phyloP scores from a whole-genome alignment of 73 alveolate genomes.

The Blepharisma japonicum region DNA sequence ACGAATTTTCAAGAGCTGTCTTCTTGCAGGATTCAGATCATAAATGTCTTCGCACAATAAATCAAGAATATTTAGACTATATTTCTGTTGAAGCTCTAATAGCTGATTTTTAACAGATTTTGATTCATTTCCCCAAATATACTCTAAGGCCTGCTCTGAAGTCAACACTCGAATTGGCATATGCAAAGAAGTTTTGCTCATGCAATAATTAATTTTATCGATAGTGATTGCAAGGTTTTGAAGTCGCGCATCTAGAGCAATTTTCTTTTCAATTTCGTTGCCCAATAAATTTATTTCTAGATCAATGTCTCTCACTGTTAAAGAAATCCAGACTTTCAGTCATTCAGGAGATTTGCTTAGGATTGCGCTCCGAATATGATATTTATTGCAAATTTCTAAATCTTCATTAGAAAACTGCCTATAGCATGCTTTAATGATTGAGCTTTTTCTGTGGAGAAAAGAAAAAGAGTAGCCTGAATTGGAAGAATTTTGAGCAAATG shows the following conservation, averaged over 20 bases:
- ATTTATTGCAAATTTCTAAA: neutral
- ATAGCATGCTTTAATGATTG: neutral
- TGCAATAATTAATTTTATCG: slow-evolving; percentile 44
- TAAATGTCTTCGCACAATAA: neutral
- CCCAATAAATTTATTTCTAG: slow-evolving; percentile 20
- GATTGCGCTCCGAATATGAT: slow-evolving; percentile 3
- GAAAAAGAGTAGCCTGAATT: neutral
- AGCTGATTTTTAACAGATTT: neutral
- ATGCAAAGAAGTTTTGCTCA: slow-evolving; percentile 11
- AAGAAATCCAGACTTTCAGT: slow-evolving; percentile 6
- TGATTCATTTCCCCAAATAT: neutral
- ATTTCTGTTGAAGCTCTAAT: neutral
- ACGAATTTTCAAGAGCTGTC: neutral
- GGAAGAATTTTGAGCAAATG: neutral
- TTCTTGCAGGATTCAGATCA: neutral
- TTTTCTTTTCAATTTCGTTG: slow-evolving; percentile 6
- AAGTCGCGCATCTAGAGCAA: slow-evolving; percentile 36
- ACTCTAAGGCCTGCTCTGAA: neutral
- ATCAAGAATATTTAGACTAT: neutral
- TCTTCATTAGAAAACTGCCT: neutral
- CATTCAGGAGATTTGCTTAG: slow-evolving; percentile 21
- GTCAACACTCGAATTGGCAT: neutral
- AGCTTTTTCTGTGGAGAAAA: neutral
- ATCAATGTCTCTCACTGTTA: slow-evolving; percentile 26
- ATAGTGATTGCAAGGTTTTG: slow-evolving; percentile 46